These are phyloP conservation scores for Delitschia confertaspora DNA, from an alignment of 495 filamentous ascomycete genomes.

Conservation along the genomic window DNA sequence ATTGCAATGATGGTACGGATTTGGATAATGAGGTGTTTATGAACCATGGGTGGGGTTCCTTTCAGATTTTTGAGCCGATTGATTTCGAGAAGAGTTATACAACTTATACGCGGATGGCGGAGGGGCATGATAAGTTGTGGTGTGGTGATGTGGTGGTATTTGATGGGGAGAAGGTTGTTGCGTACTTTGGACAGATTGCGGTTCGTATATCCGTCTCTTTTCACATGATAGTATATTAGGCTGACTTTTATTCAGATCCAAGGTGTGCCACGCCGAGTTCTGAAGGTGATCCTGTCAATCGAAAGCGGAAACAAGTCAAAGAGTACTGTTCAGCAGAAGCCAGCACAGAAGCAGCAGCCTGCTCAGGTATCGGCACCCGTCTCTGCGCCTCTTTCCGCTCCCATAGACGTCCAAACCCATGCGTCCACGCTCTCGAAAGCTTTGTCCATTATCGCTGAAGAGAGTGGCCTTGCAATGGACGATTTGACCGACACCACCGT, in stretches of 20 bases:
- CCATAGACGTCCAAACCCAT: neutral
- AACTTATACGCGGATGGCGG: neutral
- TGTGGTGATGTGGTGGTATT: slow-evolving; percentile 49
- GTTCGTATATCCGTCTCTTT: too few relatives aligned
- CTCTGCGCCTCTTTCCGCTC: neutral
- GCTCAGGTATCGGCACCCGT: slow-evolving; percentile 1
- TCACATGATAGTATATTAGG: too few relatives aligned
- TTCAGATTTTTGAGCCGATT: neutral
- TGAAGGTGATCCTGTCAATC: slow-evolving; percentile 3
- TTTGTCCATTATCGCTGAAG: slow-evolving; percentile 6
- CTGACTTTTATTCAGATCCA: slow-evolving; percentile 4
- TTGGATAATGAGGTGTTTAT: neutral
- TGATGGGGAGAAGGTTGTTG: slow-evolving; percentile 32
- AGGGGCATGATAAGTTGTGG: neutral
- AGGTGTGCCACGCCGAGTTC: slow-evolving; percentile 12
- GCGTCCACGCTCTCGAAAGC: neutral
- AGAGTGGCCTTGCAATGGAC: slow-evolving; percentile 2
- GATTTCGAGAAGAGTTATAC: neutral
- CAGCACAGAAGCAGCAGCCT: slow-evolving; percentile 1
- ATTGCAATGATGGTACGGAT: neutral
- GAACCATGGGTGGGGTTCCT: slow-evolving; percentile 1
- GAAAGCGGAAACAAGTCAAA: slow-evolving; percentile 2
- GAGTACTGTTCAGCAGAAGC: too few relatives aligned
- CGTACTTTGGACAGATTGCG: too few relatives aligned
- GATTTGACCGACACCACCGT: neutral